Conservation (phyloP, 306 rosid species). For the Prunus davidiana region DNA sequence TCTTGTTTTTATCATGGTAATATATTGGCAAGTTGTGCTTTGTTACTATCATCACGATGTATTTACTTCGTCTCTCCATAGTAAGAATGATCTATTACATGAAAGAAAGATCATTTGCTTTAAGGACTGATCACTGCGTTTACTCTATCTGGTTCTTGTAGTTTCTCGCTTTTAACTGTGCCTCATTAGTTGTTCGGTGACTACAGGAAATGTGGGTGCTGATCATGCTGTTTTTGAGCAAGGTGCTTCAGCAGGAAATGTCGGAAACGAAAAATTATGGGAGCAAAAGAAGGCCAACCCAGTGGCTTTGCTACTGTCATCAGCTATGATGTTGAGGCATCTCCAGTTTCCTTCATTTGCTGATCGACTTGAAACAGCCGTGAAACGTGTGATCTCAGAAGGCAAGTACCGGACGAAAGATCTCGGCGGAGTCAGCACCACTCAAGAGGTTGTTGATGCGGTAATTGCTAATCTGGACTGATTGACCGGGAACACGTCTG, state of each 20-base stretch:
- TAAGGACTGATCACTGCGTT: neutral
- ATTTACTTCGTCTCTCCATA: neutral
- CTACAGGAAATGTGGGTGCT: slow-evolving; percentile 86
- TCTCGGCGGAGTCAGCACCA: slow-evolving; percentile 81
- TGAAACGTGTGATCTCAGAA: slow-evolving; percentile 61
- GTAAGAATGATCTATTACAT: neutral
- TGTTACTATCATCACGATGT: neutral
- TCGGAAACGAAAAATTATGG: slow-evolving; percentile 57
- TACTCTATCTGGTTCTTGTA: neutral
- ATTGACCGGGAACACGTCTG: slow-evolving; percentile 16
- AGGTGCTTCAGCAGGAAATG: slow-evolving; percentile 97
- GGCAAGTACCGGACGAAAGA: slow-evolving; percentile 75
- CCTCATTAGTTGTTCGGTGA: slow-evolving; percentile 17
- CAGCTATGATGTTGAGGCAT: slow-evolving; percentile 98
- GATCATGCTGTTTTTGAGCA: slow-evolving; percentile 92
- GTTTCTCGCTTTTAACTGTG: neutral
- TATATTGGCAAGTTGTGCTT: neutral
- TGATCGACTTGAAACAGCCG: slow-evolving; percentile 82
- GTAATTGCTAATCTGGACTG: slow-evolving; percentile 64
- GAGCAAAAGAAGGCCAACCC: slow-evolving; percentile 83
- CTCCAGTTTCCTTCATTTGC: slow-evolving; percentile 92
- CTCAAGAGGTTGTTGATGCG: slow-evolving; percentile 84
- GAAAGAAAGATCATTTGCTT: slow-evolving; percentile 2
- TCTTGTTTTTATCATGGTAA: neutral
- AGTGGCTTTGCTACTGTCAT: slow-evolving; percentile 85